Evolutionary conservation across 2,329 filamentous ascomycete genomes (phyloP).

Genomic region (Penicillium sp.): DNA sequence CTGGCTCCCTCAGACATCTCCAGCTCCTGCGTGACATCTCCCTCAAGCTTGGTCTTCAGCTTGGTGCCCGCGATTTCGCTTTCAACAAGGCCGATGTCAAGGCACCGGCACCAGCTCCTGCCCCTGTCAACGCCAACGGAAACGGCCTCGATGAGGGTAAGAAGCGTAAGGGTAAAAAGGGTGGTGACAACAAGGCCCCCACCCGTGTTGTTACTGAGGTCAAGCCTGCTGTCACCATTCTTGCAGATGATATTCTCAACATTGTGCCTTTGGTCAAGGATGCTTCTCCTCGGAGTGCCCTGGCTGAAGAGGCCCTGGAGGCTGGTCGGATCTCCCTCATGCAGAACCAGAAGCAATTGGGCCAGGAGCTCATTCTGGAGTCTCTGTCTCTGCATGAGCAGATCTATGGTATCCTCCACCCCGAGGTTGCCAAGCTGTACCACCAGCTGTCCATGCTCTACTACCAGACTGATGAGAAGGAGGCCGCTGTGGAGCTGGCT

Average conservation of each 20-base stretch:
- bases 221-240: conserved; percentile 64
- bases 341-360: conserved; percentile 91
- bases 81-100: conserved; percentile 56
- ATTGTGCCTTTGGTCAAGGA: conserved; percentile 95
- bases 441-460: conserved; percentile 94
- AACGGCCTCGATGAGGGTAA: conserved; percentile 44
- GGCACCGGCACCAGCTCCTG: conserved; percentile 35
- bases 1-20: conserved; percentile 65
- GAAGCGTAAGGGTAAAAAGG: conserved; percentile 61
- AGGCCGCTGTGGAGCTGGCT: conserved; percentile 88
- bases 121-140: conserved; percentile 38
- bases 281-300: conserved; percentile 80
- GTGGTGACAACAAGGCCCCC: conserved; percentile 50
- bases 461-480: conserved; percentile 97
- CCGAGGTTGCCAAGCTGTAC: conserved; percentile 93
- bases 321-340: conserved; percentile 94
- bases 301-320: conserved; percentile 94
- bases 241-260: conserved; percentile 82
- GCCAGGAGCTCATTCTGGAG: conserved; percentile 93
- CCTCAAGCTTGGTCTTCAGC: conserved; percentile 84
- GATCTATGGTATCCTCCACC: conserved; percentile 96
- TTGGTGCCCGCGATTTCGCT: conserved; percentile 73
- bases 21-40: conserved; percentile 88
- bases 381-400: conserved; percentile 95
- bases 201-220: conserved; percentile 43